Base-by-base conservation (phyloP, 225 moss, liverwort and hornwort genomes). In the Marchantia polymorpha region DNA sequence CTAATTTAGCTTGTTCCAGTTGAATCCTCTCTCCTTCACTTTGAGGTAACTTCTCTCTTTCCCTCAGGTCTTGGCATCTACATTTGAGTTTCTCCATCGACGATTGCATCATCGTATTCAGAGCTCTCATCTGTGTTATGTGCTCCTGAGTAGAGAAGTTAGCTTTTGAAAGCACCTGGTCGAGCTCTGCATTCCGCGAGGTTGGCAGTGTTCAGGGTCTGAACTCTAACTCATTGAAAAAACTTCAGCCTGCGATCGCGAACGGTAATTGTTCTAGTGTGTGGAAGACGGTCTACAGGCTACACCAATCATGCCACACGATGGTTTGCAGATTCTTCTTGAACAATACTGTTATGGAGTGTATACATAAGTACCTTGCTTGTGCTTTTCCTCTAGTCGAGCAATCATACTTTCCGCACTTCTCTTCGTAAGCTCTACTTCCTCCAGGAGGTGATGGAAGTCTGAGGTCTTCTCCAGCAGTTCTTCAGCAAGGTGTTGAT, bases 381-480 rank as follows among this genome's bases (percentile, higher is more conserved):
- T 79, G 51, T 85, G 82, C 59, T 77, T 76, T 31, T 81, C 83
- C 48, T 78, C 86, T 12, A 80, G 25, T 15, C 72, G 72, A 15
- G 11, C 48, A 61, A 22, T 77, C 13, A 22, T 66, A 17, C 26
- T 7, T 25, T 83, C 86, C 0, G 86, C 66, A 7, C 83, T 80
- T 30, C 82, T 61, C 25, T 80, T 80, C 0, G 58, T 77, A 13
- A 59, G 29, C 55, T 77, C 77, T 25, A 60, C 69, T 39, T 80
- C 72, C 0, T 19, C 59, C 67, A 50, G 6, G 3, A 81, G 73
- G 12, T 59, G 51, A 19, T 56, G 66, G 10, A 54, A 83, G 20
- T 86, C 58, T 13, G 48, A 20, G 58, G 59, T 69, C 52, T 69
- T 86, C 53, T 80, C 30, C 0, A 39, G 49, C 16, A 80, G 54